Percentiles rank a stretch among this genome's conserved stretches.
phyloP scores from a whole-genome alignment of 1,284 basidiomycete genomes.

The Mycosarcoma maydis region DNA sequence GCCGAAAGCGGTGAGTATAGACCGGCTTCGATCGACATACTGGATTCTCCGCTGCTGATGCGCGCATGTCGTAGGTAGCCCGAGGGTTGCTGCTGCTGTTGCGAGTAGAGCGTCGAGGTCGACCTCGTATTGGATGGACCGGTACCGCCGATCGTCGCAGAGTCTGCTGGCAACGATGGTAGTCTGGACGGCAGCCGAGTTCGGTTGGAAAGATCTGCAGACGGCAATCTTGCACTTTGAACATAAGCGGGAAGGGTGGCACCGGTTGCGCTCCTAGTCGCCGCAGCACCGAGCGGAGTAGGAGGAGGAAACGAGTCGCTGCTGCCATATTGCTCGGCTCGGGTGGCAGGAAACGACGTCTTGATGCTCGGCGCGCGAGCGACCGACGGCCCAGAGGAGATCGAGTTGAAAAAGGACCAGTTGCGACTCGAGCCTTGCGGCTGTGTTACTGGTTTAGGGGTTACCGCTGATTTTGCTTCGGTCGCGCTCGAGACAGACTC shows the following conservation, averaged over 20 bases:
- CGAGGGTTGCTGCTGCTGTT: conserved; percentile 8
- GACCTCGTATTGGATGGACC: conserved; percentile 13
- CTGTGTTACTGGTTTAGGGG: conserved; percentile 3
- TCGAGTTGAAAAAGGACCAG: conserved; percentile 55
- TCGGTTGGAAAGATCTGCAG: conserved; percentile 19
- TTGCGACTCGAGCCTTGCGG: conserved; percentile 39
- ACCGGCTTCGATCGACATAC: conserved; percentile 14
- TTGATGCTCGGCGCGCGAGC: conserved; percentile 41
- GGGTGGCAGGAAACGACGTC: conserved; percentile 8
- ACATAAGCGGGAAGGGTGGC: conserved; percentile 9
- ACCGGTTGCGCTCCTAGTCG: conserved; percentile 1
- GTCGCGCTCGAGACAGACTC: conserved; percentile 15
- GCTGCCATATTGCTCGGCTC: conserved; percentile 3
- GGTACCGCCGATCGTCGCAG: conserved; percentile 1
- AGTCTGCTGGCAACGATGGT: conserved; percentile 28
- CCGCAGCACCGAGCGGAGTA: conserved; percentile 10
- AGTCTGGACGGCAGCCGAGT: conserved; percentile 29
- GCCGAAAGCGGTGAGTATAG: conserved; percentile 31
- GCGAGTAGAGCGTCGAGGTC: conserved; percentile 23
- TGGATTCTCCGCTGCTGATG: conserved; percentile 38
- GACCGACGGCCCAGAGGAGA: conserved; percentile 12
- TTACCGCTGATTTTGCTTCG: conserved; percentile 7
- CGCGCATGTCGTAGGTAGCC: conserved; percentile 31
- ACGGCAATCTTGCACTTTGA: conserved; percentile 14
- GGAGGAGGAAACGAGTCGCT: conserved; percentile 9